Base-by-base conservation (phyloP, 768 basidiomycete species). In the Boletus bicolor region DNA sequence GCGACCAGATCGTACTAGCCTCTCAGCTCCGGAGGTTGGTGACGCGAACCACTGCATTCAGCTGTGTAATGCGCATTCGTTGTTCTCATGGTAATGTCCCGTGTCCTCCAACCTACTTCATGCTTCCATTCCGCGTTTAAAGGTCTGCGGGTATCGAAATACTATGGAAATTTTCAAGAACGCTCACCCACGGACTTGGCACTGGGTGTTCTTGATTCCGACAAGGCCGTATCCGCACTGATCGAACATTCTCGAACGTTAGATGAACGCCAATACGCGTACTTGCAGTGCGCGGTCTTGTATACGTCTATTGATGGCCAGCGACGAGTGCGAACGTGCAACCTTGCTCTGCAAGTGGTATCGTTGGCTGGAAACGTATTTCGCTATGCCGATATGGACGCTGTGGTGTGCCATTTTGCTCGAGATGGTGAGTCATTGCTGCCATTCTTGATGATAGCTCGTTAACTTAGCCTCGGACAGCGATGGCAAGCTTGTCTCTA, bases 361-460 rank as follows among this genome's bases (percentile, higher is more conserved):
- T 81, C 85, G 38, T 73, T 98, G 59, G 91, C 93, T n/a, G 91
- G 86, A 9, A 94, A 89, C 67, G 85, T 98, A 11, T 99, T 95
- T 75, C 83, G 89, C 49, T 91, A 77, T 70, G 93, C 93, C 12
- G 97, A 99, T 72, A 79, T 93, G 76, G 95, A 98, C 62, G 81
- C 91, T 3, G 82, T 86, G 2, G 77, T 95, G 24, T 80, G 83
- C 42, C 77, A 88, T 68, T 72, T 93, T 57, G 76, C 86, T 34
- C 90, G 93, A 59, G 84, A 90, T 67, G 86, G 96, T 93, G 58
- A 64, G 82, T 66, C 5, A 21, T 61, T 45, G 26, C 24, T 58
- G n/a, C 35, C 43, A n/a, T 12, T 43, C 47, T 58, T 34, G 54
- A 24, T 32, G 7, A 37, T 36, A 7, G 19, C 8, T 26, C 17